Percentiles rank a stretch among this genome's conserved stretches.
Evolutionary conservation across 2,329 filamentous ascomycete species (phyloP).

Genomic region (Cladophialophora yegresii): DNA sequence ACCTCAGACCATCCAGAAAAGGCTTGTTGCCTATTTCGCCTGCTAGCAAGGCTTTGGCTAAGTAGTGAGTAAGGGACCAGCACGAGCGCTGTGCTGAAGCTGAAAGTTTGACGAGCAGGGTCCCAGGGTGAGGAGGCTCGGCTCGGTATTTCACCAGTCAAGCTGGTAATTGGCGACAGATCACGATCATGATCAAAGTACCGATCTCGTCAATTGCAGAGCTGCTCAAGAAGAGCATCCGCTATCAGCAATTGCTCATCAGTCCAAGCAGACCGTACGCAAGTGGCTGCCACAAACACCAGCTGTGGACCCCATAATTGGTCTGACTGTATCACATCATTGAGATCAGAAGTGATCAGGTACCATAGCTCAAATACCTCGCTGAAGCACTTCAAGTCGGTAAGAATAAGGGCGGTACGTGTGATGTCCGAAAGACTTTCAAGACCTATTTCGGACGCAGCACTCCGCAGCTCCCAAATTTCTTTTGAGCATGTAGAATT

Average conservation of each 20-base stretch:
- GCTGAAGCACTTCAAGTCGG: background rate
- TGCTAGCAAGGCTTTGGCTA: background rate
- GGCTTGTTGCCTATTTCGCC: background rate
- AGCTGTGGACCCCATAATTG: background rate
- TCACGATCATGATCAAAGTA: background rate
- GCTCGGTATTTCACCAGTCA: background rate
- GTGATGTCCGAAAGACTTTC: background rate
- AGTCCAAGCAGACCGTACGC: background rate
- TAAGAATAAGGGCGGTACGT: background rate
- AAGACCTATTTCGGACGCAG: background rate
- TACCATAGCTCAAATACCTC: background rate
- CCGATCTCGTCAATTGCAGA: background rate
- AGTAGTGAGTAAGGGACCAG: background rate
- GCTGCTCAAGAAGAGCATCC: background rate
- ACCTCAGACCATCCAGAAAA: background rate
- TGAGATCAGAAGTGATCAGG: background rate
- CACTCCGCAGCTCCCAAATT: accelerated
- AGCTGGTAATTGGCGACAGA: background rate
- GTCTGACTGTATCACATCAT: background rate
- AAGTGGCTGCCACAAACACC: background rate
- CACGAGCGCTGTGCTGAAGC: background rate
- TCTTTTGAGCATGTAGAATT: background rate
- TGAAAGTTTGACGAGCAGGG: background rate
- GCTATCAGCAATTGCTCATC: background rate
- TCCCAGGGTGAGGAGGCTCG: background rate